Evolutionary conservation across 192 early-diverging fungal genomes (phyloP).

Genomic region (Cetraspora pellucida): DNA sequence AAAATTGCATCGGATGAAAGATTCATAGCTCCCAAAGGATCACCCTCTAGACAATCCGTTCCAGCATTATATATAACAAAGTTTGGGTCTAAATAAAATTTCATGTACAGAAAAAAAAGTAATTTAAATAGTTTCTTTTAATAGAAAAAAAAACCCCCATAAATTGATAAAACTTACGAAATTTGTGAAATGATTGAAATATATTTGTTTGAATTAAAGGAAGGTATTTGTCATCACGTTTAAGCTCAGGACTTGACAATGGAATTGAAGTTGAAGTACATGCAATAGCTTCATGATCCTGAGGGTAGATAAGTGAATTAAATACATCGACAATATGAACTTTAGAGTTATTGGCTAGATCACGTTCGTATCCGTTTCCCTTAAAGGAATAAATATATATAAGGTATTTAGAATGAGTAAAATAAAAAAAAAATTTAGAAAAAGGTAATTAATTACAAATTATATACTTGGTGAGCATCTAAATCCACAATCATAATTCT

Average conservation of each 20-base stretch:
- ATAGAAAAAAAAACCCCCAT: too few species aligned
- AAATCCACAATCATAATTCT: constrained; percentile 36
- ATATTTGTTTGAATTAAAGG: constrained; percentile 26
- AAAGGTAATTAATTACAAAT: background rate
- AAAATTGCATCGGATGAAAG: constrained; percentile 3
- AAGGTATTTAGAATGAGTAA: background rate
- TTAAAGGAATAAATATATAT: background rate
- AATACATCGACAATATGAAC: constrained; percentile 32
- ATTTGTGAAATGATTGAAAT: constrained; percentile 30
- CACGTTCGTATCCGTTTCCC: constrained; percentile 36
- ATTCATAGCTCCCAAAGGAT: constrained; percentile 33
- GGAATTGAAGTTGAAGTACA: constrained; percentile 24
- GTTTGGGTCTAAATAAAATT: background rate
- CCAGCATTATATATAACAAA: constrained; percentile 36
- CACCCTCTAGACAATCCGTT: constrained; percentile 32
- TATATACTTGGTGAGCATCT: constrained; percentile 34
- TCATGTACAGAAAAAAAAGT: too few species aligned
- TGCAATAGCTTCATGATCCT: constrained; percentile 20
- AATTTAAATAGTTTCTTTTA: too few species aligned
- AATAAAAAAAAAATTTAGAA: background rate
- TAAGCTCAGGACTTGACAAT: constrained; percentile 8
- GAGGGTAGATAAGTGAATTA: constrained; percentile 26
- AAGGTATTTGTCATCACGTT: constrained; percentile 3
- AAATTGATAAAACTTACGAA: background rate
- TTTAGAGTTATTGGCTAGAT: constrained; percentile 24